Evolutionary conservation across 805 yeast species (phyloP), one percentile per base, ranked within the genome.

Genomic region (Monosporozyma unispora): DNA sequence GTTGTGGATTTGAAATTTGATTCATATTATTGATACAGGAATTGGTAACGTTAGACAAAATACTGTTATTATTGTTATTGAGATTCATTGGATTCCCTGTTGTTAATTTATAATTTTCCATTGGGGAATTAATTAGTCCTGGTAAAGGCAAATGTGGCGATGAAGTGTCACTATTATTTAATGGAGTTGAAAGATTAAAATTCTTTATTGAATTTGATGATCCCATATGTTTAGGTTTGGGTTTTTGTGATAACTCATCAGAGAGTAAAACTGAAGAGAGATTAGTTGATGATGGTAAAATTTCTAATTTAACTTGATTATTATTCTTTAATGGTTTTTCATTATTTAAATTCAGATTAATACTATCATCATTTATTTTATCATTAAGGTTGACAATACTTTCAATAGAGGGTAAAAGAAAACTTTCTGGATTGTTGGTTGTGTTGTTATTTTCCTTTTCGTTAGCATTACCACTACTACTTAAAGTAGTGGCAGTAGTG

Each of bases 391-490:
- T 18, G 9, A 18, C n/a, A 25, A 25, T 27, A 23, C 42, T 39
- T 39, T 39, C 42, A 21, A 39, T 19, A 3, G 42, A 39, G 5
- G 42, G 42, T 11, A 39, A 12, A 11, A 19, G 19, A 16, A 37
- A 41, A 43, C 10, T 46, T 35, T 29, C 47, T 31, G 14, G 41
- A 23, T 29, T 44, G 29, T 46, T 51, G 31, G 40, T 33, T 21
- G 18, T 38, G 12, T 39, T 39, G 4, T 9, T 35, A 3, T 3
- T 35, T 5, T 19, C 22, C 4, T 39, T 39, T 4, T 19, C 42
- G n/a, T 39, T 39, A 11, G 9, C 25, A 21, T 39, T 39, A 12
- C 16, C 7, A 16, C 18, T 25, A 25, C 37, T 44, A 44, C 37
- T 28, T 29, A 44, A 29, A 22, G 37, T 44, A 29, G 46, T 29